Evolutionary conservation across 805 yeast genomes (phyloP).

Genomic region (Yamadazyma sp.): DNA sequence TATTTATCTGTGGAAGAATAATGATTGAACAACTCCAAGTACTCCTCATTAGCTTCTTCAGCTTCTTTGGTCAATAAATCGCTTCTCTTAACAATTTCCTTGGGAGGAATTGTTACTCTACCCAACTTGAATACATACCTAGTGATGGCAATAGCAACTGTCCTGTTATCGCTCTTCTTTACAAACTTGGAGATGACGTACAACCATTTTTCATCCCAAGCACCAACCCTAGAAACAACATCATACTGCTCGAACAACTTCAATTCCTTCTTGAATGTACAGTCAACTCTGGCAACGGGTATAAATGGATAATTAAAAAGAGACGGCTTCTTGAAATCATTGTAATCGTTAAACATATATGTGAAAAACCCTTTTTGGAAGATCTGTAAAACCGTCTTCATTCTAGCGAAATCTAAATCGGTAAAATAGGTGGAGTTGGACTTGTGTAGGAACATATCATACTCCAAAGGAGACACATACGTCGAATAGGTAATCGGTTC

Average conservation of each 20-base stretch:
- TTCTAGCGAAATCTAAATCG: conserved; percentile 79
- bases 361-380: conserved; percentile 57
- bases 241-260: conserved; percentile 60
- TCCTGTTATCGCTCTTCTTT: conserved; percentile 22
- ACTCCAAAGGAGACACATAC: conserved; percentile 72
- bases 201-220: conserved; percentile 90
- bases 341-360: conserved; percentile 38
- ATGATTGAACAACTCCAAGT: conserved; percentile 12
- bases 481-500: conserved; percentile 45
- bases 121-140: conserved; percentile 81
- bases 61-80: conserved; percentile 18
- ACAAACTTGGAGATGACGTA: conserved; percentile 67
- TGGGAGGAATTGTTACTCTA: conserved; percentile 71
- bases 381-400: conserved; percentile 54
- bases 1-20: conserved; percentile 11
- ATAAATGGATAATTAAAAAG: conserved; percentile 53
- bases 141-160: conserved; percentile 60
- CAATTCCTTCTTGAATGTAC: conserved; percentile 71
- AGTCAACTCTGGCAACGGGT: conserved; percentile 74
- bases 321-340: conserved; percentile 28
- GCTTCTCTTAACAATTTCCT: conserved; percentile 44
- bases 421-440: conserved; percentile 80
- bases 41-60: conserved; percentile 13
- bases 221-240: conserved; percentile 58
- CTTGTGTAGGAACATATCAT: conserved; percentile 86